Evolutionary conservation across 352 stramenopile genomes (phyloP), one percentile per base, ranked within the genome.

Genomic region (Phytophthora palmivora): DNA sequence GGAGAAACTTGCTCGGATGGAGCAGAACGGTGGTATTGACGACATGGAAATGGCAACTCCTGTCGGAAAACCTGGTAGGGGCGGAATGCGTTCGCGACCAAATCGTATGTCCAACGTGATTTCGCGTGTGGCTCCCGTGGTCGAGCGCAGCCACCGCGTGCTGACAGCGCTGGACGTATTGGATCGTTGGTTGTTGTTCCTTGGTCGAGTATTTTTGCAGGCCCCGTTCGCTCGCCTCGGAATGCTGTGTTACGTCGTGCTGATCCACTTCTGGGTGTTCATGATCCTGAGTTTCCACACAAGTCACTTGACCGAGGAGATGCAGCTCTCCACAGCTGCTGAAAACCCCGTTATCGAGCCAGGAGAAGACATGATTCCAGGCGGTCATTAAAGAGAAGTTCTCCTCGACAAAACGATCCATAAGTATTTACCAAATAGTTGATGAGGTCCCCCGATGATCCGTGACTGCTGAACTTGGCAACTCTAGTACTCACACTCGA

Each of bases 201-300:
- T 95, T 33, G 84, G 86, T 0, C 86, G 87, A 19, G 78, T 94
- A 51, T 92, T 95, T 55, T 51, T 94, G 44, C 79, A 79, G 46
- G 80, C 79, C 21, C 87, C 88, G 24, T 74, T 93, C n/a, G 84
- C 84, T 34, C 84, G 88, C 7, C 74, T 96, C 12, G 80, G 58
- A 2, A 63, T 94, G 61, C 38, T 96, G 30, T 82, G 78, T 53
- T 96, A 96, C 75, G 62, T 96, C 16, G 54, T 76, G 57, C 62
- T 96, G 58, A 78, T 96, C 41, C 88, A 96, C 61, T 74, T 91
- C 9, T 96, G 88, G 88, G 82, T 93, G 11, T 94, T 95, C 56
- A 63, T 91, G 33, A 82, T 96, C 44, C 66, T 96, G 58, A 91
- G 83, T 58, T 94, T 95, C 67, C 88, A 96, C 69, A 96, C 88